These are phyloP conservation scores for Gigaspora rosea DNA, from an alignment of 192 early-diverging fungal species.

Conservation along the genomic window DNA sequence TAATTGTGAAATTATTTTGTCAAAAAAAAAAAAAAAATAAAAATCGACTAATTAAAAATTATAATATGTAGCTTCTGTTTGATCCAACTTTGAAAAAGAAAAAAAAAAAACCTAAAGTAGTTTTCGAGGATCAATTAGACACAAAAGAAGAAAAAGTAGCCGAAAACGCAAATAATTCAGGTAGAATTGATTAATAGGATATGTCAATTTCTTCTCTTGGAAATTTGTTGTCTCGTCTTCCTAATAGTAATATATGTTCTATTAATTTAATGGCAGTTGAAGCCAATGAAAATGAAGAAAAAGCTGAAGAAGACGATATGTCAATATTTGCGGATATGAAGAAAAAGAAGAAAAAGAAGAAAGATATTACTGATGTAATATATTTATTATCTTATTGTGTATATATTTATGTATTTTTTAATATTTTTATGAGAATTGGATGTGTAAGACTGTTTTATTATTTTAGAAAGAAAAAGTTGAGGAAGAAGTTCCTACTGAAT, in stretches of 20 bases:
- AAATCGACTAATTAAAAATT: neutral
- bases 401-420: conserved; percentile 9
- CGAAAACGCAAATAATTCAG: conserved; percentile 13
- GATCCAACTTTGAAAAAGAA: conserved; percentile 56
- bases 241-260: neutral
- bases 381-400: neutral
- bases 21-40: neutral
- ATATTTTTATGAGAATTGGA: neutral
- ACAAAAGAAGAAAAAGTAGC: conserved; percentile 18
- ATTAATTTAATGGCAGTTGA: neutral
- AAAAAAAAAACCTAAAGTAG: conserved; percentile 64
- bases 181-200: conserved; percentile 1
- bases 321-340: conserved; percentile 82
- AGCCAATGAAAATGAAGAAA: conserved; percentile 25
- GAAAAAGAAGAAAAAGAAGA: conserved; percentile 87
- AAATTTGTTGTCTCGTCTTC: neutral
- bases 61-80: neutral
- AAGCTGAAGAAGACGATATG: conserved; percentile 57
- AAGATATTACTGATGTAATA: conserved; percentile 41
- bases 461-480: conserved; percentile 41
- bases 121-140: conserved; percentile 46
- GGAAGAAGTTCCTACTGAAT: conserved; percentile 50
- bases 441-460: neutral
- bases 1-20: neutral
- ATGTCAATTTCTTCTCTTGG: neutral